Conservation (phyloP, 192 early-diverging fungal genomes). For the Backusella westeae region DNA sequence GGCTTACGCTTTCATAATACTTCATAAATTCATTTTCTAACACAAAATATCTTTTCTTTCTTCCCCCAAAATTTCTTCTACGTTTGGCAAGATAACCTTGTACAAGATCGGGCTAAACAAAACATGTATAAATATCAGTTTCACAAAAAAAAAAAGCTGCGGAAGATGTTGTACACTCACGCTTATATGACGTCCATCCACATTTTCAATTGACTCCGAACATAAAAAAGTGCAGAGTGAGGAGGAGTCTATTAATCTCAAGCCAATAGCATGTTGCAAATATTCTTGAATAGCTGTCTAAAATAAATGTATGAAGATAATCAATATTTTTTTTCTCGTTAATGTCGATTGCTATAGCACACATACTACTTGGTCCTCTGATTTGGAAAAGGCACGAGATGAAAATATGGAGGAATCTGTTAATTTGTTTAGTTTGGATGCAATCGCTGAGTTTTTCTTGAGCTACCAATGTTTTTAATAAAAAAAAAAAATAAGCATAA, state of each 20-base stretch:
- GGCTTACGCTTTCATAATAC: conserved; percentile 75
- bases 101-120: conserved; percentile 52
- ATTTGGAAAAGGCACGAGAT: conserved; percentile 78
- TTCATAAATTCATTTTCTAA: conserved; percentile 64
- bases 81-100: conserved; percentile 90
- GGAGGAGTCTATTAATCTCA: conserved; percentile 52
- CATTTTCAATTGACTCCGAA: conserved; percentile 47
- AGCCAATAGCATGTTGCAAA: conserved; percentile 65
- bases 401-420: conserved; percentile 85
- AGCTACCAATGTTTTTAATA: background rate
- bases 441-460: conserved; percentile 12
- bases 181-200: background rate
- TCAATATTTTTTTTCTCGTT: background rate
- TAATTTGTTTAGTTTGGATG: conserved; percentile 63
- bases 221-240: conserved; percentile 74
- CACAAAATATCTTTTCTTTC: conserved; percentile 88
- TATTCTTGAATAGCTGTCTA: conserved; percentile 66
- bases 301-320: background rate
- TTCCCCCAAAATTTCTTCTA: conserved; percentile 95
- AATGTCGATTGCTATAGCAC: background rate
- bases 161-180: conserved; percentile 27
- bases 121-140: background rate
- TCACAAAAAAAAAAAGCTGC: background rate
- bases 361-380: conserved; percentile 46
- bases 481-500: background rate